phyloP scores from a whole-genome alignment of 495 filamentous ascomycete genomes.

The Talaromyces proteolyticus region DNA sequence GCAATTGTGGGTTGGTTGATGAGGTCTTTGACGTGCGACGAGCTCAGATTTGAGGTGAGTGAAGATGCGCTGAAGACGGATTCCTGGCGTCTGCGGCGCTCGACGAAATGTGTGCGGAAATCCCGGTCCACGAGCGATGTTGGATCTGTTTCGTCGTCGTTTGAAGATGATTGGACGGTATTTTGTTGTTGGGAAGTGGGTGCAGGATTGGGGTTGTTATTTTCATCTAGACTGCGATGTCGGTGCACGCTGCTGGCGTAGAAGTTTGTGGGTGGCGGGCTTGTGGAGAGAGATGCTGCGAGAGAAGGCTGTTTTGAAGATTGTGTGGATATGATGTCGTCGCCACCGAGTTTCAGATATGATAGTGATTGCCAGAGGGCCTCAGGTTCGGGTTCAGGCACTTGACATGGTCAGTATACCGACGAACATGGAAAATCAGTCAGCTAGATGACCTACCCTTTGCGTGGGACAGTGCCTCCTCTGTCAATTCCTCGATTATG shows the following conservation, averaged over 20 bases:
- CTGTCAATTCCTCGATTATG: not conserved
- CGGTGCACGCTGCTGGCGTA: slow-evolving; percentile 6
- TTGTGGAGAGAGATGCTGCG: not conserved
- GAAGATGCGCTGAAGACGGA: slow-evolving; percentile 10
- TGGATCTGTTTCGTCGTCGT: not conserved
- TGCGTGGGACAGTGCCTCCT: too few species aligned
- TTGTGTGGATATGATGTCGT: not conserved
- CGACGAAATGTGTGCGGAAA: slow-evolving; percentile 25
- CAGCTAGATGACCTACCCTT: too few species aligned
- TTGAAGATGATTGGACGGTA: too few species aligned
- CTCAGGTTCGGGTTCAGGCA: not conserved
- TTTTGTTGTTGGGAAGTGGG: not conserved
- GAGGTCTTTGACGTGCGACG: slow-evolving; percentile 4
- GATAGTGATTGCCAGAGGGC: slow-evolving; percentile 1
- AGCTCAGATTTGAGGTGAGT: slow-evolving; percentile 2
- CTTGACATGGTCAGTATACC: not conserved
- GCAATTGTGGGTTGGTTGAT: not conserved
- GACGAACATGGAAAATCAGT: too few species aligned
- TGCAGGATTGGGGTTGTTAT: too few species aligned
- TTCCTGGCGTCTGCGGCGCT: slow-evolving; percentile 10
- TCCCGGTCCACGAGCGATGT: slow-evolving; percentile 16
- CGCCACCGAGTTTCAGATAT: slow-evolving; percentile 1
- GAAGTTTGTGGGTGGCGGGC: slow-evolving; percentile 6
- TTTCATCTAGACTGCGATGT: slow-evolving; percentile 5
- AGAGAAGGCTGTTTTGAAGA: not conserved